Evolutionary conservation across 2,329 filamentous ascomycete genomes (phyloP).

Genomic region (Pezicula neosporulosa): DNA sequence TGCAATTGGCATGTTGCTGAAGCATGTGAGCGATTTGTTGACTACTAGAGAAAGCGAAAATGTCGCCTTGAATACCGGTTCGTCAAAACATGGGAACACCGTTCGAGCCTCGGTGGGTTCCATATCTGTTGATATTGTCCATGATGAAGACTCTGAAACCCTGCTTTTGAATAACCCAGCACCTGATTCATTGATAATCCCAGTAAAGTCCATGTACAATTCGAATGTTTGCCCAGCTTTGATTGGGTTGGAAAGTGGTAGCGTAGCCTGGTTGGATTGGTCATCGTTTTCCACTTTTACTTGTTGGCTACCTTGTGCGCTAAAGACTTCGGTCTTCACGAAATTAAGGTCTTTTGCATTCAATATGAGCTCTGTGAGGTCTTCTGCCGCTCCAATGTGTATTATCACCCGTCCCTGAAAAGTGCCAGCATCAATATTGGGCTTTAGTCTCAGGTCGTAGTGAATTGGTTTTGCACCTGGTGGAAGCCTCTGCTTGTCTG

Average conservation of each 20-base stretch:
- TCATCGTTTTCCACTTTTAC: not conserved
- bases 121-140: conserved; percentile 68
- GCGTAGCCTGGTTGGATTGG: conserved; percentile 41
- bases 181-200: conserved; percentile 46
- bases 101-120: conserved; percentile 64
- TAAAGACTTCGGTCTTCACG: conserved; percentile 31
- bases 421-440: conserved; percentile 62
- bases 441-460: conserved; percentile 66
- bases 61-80: conserved; percentile 71
- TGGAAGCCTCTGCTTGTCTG: conserved; percentile 38
- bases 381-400: conserved; percentile 60
- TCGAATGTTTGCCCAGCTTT: conserved; percentile 56
- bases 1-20: conserved; percentile 65
- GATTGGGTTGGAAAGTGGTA: conserved; percentile 56
- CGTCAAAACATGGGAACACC: conserved; percentile 71
- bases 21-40: conserved; percentile 61
- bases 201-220: conserved; percentile 60
- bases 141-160: conserved; percentile 58
- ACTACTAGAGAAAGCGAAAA: conserved; percentile 66
- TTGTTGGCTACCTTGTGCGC: not conserved
- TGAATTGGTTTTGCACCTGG: conserved; percentile 65
- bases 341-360: conserved; percentile 65
- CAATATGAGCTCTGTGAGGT: conserved; percentile 60
- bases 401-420: conserved; percentile 64
- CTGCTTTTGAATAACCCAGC: conserved; percentile 62